Evolutionary conservation across 306 rosid genomes (phyloP), one percentile per base, ranked within the genome.

Genomic region (Pachyrhizus erosus): DNA sequence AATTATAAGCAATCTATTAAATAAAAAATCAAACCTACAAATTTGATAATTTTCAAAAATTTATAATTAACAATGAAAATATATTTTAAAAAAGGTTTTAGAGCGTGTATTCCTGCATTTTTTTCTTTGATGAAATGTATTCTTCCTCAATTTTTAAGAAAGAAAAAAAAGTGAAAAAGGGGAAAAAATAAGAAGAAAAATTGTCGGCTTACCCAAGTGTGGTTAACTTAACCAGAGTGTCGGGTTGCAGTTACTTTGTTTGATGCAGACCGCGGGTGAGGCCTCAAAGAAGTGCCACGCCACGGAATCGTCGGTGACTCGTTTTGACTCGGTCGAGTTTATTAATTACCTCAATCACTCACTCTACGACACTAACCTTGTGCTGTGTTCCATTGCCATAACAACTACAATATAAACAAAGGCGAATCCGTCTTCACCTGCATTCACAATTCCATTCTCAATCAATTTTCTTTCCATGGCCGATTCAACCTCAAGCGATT

Each of bases 221-320:
- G 91, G 97, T 91, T 92, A 92, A 82, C 13, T 24, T 23, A 90
- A 90, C 92, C 86, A 82, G 37, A 55, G 86, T 20, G 66, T 52
- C 24, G 49, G 87, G 91, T 91, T 85, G 18, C 23, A 75, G 69
- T 80, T 54, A 80, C 29, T 14, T 61, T 61, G 69, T 61, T 84
- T 78, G 85, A 82, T 86, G 85, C 84, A 83, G 90, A 85, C 91
- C 86, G 88, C 92, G 84, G 83, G 90, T 88, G 93, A 87, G 76
- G 70, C 49, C 77, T 65, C 45, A 54, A 51, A 78, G 48, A 43
- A 46, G 65, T 68, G 21, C 65, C 82, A 81, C 78, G 76, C 15
- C 14, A 34, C 45, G 71, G 78, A 84, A 73, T 87, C 98, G 97
- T 96, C 99, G 99, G 99, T 96, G 96, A 92, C 99, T 92, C 98